Evolutionary conservation across 768 basidiomycete genomes (phyloP).

Genomic region (Boletus fagicola): DNA sequence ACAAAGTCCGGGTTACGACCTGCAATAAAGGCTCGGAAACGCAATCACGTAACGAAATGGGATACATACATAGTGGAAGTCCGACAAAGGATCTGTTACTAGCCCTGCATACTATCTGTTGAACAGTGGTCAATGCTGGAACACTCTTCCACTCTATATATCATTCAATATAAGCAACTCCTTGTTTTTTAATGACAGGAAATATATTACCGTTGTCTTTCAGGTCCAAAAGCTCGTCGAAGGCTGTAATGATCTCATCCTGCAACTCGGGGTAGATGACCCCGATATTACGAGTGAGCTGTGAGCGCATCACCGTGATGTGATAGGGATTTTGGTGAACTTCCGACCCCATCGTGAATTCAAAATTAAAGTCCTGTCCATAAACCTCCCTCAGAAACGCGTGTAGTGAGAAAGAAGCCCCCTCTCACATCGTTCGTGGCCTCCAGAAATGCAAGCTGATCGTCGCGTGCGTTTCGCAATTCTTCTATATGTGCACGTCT

Average conservation of each 20-base stretch:
- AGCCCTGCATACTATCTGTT: slow-evolving; percentile 38
- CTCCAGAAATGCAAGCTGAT: slow-evolving; percentile 34
- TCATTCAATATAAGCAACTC: background rate
- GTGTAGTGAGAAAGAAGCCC: fast-evolving
- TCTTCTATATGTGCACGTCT: slow-evolving; percentile 37
- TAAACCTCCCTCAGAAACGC: background rate
- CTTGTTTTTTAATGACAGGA: background rate
- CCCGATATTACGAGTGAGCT: slow-evolving; percentile 39
- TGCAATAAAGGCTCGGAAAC: slow-evolving; percentile 10
- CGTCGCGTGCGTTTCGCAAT: slow-evolving; percentile 38
- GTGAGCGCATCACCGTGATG: slow-evolving; percentile 21
- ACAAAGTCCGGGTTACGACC: slow-evolving; percentile 40
- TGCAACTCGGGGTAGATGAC: slow-evolving; percentile 38
- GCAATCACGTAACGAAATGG: background rate
- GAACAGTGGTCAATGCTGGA: slow-evolving; percentile 26
- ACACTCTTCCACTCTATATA: slow-evolving; percentile 41
- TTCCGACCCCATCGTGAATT: slow-evolving; percentile 37
- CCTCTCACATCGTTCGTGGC: slow-evolving; percentile 34
- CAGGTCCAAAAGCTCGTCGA: slow-evolving; percentile 36
- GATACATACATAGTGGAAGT: slow-evolving; percentile 39
- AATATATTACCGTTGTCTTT: slow-evolving; percentile 8
- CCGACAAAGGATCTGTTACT: slow-evolving; percentile 52
- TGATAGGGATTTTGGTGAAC: slow-evolving; percentile 32
- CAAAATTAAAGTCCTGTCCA: slow-evolving; percentile 34
- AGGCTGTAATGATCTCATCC: slow-evolving; percentile 43